These are phyloP conservation scores for Heracleum sosnowskyi DNA, from an alignment of 129 eudicot species.

Conservation along the genomic window DNA sequence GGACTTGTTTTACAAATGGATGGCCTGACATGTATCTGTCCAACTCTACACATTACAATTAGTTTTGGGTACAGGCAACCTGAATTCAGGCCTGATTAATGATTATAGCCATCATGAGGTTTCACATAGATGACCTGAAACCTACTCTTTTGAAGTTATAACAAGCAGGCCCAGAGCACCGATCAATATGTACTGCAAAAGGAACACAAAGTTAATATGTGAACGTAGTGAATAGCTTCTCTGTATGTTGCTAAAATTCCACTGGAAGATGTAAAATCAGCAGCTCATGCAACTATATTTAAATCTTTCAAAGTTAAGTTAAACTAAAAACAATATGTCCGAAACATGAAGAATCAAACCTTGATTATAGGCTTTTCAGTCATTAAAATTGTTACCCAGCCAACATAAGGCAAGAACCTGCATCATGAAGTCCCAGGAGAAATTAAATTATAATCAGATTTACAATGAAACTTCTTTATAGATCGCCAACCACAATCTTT, in stretches of 20 bases:
- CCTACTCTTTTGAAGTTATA: conserved; percentile 9
- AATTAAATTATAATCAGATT: background rate
- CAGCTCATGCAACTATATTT: no score
- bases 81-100: background rate
- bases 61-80: background rate
- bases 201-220: no score
- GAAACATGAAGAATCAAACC: conserved; percentile 32
- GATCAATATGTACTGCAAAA: conserved; percentile 9
- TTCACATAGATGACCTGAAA: background rate
- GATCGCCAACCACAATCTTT: background rate
- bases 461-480: no score
- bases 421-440: background rate
- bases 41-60: background rate
- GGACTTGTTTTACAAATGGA: background rate
- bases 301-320: background rate
- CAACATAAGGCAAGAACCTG: conserved; percentile 92
- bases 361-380: conserved; percentile 93
- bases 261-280: no score
- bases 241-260: no score
- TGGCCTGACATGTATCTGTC: background rate
- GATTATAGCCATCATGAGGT: background rate
- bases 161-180: conserved; percentile 8
- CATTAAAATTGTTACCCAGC: conserved; percentile 98
- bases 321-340: background rate
- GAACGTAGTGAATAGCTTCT: background rate